Conservation (phyloP, 2,329 filamentous ascomycete species). For the Claviceps cyperi region DNA sequence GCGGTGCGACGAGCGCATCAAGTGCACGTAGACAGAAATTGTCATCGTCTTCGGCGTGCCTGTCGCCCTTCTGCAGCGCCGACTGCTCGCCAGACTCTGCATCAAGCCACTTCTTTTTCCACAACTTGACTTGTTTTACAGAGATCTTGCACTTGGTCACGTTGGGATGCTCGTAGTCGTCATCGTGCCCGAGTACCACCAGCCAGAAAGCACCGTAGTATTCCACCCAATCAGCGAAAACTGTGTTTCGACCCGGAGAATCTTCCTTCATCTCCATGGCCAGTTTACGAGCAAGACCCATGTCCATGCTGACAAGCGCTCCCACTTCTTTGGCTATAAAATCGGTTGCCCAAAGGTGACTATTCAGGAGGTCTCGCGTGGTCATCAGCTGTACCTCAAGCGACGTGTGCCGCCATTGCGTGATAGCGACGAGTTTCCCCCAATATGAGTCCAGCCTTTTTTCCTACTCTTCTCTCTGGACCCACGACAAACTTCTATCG, state of each 20-base stretch:
- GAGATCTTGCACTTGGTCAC: neutral
- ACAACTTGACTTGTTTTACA: neutral
- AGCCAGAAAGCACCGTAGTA: neutral
- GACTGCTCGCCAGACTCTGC: neutral
- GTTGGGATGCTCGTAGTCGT: neutral
- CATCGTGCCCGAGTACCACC: neutral
- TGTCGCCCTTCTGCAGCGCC: neutral
- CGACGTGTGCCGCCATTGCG: too few relatives aligned
- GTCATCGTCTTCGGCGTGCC: neutral
- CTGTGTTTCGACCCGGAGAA: neutral
- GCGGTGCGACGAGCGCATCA: conserved; percentile 2
- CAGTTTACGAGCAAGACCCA: neutral
- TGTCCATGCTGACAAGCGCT: neutral
- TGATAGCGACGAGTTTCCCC: too few relatives aligned
- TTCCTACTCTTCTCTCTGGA: neutral
- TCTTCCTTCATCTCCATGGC: neutral
- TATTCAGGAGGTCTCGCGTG: neutral
- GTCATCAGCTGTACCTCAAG: too few relatives aligned
- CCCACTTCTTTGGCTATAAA: neutral
- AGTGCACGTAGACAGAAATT: conserved; percentile 1
- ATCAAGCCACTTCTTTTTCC: conserved; percentile 2
- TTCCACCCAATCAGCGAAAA: neutral
- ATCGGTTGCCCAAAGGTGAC: too few relatives aligned
- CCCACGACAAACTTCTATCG: neutral
- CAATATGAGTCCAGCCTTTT: neutral